A percentile compares a stretch with the other conserved stretches of the same genome.
These are phyloP conservation scores for Hygrophoropsis aurantiaca DNA, from an alignment of 768 basidiomycete genomes.

Conservation along the genomic window DNA sequence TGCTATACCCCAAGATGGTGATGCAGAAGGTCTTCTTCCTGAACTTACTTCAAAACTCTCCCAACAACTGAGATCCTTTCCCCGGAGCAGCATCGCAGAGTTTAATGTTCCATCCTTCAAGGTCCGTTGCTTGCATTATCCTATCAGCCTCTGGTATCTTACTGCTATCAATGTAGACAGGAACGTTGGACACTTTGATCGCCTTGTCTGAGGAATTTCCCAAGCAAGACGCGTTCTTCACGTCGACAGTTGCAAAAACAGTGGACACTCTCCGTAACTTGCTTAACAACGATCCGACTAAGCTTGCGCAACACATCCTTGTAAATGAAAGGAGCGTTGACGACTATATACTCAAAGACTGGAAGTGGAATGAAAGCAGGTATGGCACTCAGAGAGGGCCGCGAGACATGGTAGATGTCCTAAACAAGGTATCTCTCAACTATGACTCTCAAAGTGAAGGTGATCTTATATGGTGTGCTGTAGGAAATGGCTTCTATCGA, in stretches of 20 bases:
- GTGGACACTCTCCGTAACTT: conserved; percentile 93
- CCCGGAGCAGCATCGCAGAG: conserved; percentile 52
- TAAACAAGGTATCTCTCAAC: conserved; percentile 68
- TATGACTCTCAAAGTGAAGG: neutral
- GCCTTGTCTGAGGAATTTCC: conserved; percentile 89
- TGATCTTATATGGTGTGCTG: conserved; percentile 10
- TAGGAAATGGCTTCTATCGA: conserved; percentile 96
- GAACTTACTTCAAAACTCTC: conserved; percentile 64
- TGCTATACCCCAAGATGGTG: conserved; percentile 82
- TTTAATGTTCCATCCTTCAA: conserved; percentile 87
- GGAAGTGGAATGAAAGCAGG: conserved; percentile 93
- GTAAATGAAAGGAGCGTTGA: conserved; percentile 81
- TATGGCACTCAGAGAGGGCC: conserved; percentile 84
- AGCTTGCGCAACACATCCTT: conserved; percentile 71
- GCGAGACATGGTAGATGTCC: conserved; percentile 78
- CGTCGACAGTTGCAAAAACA: conserved; percentile 82
- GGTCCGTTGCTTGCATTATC: conserved; percentile 44
- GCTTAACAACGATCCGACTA: conserved; percentile 81
- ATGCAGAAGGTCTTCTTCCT: conserved; percentile 71
- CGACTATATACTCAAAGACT: conserved; percentile 73
- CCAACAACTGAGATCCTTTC: conserved; percentile 52
- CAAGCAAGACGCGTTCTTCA: conserved; percentile 89
- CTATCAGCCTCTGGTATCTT: conserved; percentile 6
- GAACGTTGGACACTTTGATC: conserved; percentile 88
- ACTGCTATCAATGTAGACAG: conserved; percentile 57